Conservation (phyloP, 2,329 filamentous ascomycete species). For the Trichoderma sp. region DNA sequence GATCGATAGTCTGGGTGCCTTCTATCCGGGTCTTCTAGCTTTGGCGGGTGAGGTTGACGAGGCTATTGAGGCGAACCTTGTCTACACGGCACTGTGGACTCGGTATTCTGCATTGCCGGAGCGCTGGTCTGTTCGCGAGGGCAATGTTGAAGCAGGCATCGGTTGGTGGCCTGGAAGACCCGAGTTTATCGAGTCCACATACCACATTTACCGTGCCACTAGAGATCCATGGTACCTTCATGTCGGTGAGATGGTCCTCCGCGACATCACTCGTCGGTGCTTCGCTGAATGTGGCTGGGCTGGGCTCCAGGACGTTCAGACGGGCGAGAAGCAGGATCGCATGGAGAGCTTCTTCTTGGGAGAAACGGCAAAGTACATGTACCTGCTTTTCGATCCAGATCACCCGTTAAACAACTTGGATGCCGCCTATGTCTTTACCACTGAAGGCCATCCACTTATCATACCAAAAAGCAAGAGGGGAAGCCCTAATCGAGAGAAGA, state of each 20-base stretch:
- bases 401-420: constrained; percentile 88
- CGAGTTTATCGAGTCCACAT: constrained; percentile 96
- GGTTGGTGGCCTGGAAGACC: constrained; percentile 94
- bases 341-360: constrained; percentile 99
- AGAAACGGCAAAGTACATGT: constrained; percentile 94
- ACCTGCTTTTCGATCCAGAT: constrained; percentile 78
- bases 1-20: constrained; percentile 94
- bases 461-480: constrained; percentile 54
- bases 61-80: constrained; percentile 81
- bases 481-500: background rate
- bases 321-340: constrained; percentile 82
- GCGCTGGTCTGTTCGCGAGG: constrained; percentile 83
- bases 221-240: constrained; percentile 95
- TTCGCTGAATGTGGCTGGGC: constrained; percentile 93
- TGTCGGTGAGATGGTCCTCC: constrained; percentile 90
- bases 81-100: constrained; percentile 93
- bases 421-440: constrained; percentile 87
- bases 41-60: constrained; percentile 88
- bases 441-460: constrained; percentile 89
- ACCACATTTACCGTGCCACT: constrained; percentile 91
- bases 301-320: constrained; percentile 76
- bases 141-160: constrained; percentile 79
- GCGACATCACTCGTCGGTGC: constrained; percentile 83
- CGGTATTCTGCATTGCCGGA: constrained; percentile 92
- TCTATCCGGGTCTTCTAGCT: constrained; percentile 85